These are phyloP conservation scores for Venturia carpophila DNA, from an alignment of 2,329 filamentous ascomycete genomes.

Conservation along the genomic window DNA sequence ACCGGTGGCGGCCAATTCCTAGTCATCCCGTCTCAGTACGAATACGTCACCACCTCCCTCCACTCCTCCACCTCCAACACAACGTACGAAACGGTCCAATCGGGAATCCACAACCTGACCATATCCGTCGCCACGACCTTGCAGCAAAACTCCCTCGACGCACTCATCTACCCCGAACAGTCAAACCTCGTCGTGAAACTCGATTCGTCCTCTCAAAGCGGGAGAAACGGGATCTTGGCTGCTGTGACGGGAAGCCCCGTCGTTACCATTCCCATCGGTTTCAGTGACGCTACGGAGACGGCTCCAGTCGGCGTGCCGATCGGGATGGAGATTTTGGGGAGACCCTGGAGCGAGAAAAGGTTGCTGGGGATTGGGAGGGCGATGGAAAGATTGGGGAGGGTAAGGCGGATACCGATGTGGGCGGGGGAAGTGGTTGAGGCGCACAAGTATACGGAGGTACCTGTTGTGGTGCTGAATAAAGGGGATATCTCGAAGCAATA, in stretches of 20 bases:
- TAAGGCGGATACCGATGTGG: conserved; percentile 42
- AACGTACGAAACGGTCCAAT: conserved; percentile 42
- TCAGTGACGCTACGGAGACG: conserved; percentile 40
- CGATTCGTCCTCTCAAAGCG: conserved; percentile 49
- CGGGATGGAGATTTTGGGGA: conserved; percentile 56
- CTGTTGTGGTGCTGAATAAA: conserved; percentile 37
- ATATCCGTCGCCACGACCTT: conserved; percentile 46
- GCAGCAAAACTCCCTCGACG: conserved; percentile 43
- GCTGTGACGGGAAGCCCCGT: conserved; percentile 48
- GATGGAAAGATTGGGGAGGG: conserved; percentile 41
- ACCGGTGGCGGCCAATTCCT: conserved; percentile 42
- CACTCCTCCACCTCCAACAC: conserved; percentile 45
- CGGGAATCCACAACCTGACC: conserved; percentile 47
- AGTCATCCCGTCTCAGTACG: conserved; percentile 52
- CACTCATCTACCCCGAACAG: conserved; percentile 57
- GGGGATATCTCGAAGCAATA: conserved; percentile 40
- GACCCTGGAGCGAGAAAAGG: conserved; percentile 47
- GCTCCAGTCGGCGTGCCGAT: conserved; percentile 54
- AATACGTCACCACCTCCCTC: conserved; percentile 45
- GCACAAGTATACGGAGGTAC: conserved; percentile 37
- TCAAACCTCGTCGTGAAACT: conserved; percentile 54
- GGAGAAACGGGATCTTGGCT: conserved; percentile 51
- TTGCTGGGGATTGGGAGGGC: conserved; percentile 47
- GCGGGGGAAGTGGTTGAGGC: conserved; percentile 35
- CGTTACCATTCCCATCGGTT: conserved; percentile 47